Evolutionary conservation across 2,329 filamentous ascomycete genomes (phyloP).

Genomic region (Arthrobotrys musiformis): DNA sequence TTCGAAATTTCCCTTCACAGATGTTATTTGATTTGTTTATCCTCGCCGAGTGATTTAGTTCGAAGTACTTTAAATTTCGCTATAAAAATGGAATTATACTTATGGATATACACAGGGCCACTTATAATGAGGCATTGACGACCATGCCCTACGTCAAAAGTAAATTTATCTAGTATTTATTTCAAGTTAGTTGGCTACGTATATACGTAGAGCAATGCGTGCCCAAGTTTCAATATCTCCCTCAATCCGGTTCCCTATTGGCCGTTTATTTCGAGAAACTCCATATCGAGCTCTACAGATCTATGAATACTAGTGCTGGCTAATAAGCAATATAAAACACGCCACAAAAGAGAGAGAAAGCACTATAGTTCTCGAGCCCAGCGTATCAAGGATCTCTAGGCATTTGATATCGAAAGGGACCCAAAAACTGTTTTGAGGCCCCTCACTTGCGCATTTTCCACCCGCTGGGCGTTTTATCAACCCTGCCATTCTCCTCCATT

Average conservation of each 20-base stretch:
- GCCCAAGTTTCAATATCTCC: too few species aligned
- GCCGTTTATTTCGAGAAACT: constrained; percentile 15
- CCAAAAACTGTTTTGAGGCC: not conserved
- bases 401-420: not conserved
- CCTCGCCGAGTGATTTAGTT: too few species aligned
- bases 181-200: too few species aligned
- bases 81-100: too few species aligned
- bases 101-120: too few species aligned
- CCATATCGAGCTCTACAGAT: constrained; percentile 25
- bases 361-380: not conserved
- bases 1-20: too few species aligned
- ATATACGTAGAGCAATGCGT: too few species aligned
- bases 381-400: not conserved
- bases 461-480: constrained; percentile 75
- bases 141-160: too few species aligned
- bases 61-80: too few species aligned
- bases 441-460: constrained; percentile 72
- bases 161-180: too few species aligned
- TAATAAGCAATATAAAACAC: constrained; percentile 27
- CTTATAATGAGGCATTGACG: too few species aligned
- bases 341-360: not conserved
- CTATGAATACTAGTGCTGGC: constrained; percentile 7
- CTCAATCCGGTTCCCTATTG: not conserved
- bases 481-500: constrained; percentile 77
- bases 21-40: too few species aligned